Evolutionary conservation across 2,329 filamentous ascomycete genomes (phyloP).

Genomic region (Xylariaceae sp.): DNA sequence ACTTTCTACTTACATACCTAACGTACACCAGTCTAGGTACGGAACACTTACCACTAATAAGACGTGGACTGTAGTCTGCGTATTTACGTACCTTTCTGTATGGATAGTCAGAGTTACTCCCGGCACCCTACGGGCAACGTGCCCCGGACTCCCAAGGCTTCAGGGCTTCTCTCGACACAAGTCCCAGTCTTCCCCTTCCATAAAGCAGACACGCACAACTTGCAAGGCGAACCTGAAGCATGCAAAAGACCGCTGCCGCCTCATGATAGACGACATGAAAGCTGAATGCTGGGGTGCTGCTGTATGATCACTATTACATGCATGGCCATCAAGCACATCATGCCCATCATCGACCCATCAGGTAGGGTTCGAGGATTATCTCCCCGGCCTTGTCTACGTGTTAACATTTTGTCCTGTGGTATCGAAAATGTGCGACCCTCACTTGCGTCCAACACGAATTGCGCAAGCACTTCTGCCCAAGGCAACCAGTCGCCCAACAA

Average conservation of each 20-base stretch:
- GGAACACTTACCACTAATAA: too few relatives aligned
- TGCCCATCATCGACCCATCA: not conserved
- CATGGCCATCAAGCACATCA: not conserved
- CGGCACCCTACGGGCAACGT: not conserved
- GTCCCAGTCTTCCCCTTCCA: not conserved
- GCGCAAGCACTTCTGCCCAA: slow-evolving; percentile 7
- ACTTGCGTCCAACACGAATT: slow-evolving; percentile 1
- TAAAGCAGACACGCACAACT: too few relatives aligned
- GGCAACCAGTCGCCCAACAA: slow-evolving; percentile 4
- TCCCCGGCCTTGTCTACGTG: not conserved
- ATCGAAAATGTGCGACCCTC: not conserved
- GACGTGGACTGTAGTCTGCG: too few relatives aligned
- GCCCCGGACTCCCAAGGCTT: too few relatives aligned
- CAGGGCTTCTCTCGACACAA: not conserved
- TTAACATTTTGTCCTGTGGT: not conserved
- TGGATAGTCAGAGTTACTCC: not conserved
- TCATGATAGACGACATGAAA: not conserved
- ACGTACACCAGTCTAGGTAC: too few relatives aligned
- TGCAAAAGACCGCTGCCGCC: not conserved
- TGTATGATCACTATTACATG: too few relatives aligned
- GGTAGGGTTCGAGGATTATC: not conserved
- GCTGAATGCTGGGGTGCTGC: too few relatives aligned
- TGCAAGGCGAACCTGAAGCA: not conserved
- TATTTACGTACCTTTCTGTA: not conserved
- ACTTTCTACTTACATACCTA: too few relatives aligned